Conservation (phyloP, 441 rosid genomes). For the Bocquillonia castaneifolia region DNA sequence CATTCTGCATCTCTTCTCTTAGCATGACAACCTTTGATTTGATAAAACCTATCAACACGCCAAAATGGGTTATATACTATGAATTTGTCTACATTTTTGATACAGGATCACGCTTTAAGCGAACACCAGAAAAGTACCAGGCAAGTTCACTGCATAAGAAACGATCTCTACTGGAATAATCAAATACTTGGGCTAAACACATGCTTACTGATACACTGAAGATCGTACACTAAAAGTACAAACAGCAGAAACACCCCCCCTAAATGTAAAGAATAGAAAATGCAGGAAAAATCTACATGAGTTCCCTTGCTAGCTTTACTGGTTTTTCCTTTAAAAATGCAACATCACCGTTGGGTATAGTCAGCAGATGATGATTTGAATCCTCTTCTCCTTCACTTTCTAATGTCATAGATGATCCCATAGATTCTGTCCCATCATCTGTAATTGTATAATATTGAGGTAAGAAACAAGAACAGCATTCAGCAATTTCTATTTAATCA, state of each 20-base stretch:
- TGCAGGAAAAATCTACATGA: slow-evolving; percentile 27
- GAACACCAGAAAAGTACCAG: slow-evolving; percentile 9
- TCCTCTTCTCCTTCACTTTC: slow-evolving; percentile 56
- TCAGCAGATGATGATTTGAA: slow-evolving; percentile 56
- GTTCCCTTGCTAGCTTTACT: slow-evolving; percentile 53
- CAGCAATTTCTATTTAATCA: background rate
- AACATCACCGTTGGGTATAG: slow-evolving; percentile 47
- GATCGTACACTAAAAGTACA: slow-evolving; percentile 16
- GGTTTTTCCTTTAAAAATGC: slow-evolving; percentile 62
- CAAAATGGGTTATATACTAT: slow-evolving; percentile 6
- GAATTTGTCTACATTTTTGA: slow-evolving; percentile 11
- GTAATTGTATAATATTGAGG: slow-evolving; percentile 35
- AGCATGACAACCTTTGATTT: too few species aligned
- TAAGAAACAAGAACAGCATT: background rate
- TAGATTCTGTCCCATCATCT: slow-evolving; percentile 48
- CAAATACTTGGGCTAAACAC: slow-evolving; percentile 12
- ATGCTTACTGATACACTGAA: slow-evolving; percentile 6
- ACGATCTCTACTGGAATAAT: background rate
- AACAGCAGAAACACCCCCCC: slow-evolving; percentile 17
- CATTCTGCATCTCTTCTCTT: too few species aligned
- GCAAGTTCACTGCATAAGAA: slow-evolving; percentile 3
- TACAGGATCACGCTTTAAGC: slow-evolving; percentile 5
- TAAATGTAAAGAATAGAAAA: slow-evolving; percentile 13
- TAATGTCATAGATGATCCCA: slow-evolving; percentile 41
- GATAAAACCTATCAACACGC: slow-evolving; percentile 13